A percentile compares a stretch with the other conserved stretches of the same genome.
These are phyloP conservation scores for Osmanthus fragrans DNA, from an alignment of 257 asterid species.

Conservation along the genomic window DNA sequence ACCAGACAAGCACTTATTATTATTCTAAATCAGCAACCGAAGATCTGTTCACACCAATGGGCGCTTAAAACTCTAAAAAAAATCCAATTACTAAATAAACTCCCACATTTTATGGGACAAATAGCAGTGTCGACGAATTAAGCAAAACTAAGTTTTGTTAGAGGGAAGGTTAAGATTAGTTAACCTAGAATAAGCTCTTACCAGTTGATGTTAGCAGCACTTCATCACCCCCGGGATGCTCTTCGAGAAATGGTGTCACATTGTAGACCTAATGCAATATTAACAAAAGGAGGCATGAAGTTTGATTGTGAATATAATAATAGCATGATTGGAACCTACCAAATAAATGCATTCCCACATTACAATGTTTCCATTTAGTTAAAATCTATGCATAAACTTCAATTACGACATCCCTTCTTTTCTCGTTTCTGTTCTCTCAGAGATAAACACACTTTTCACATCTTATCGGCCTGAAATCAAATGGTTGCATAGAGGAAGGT, in stretches of 20 bases:
- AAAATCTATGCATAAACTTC: neutral
- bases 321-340: neutral
- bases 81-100: neutral
- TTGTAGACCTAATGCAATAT: conserved; percentile 50
- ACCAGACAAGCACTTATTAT: no score
- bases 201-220: conserved; percentile 52
- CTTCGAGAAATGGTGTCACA: conserved; percentile 56
- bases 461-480: neutral
- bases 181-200: conserved; percentile 10
- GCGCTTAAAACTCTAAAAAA: neutral
- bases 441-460: neutral
- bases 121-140: no score
- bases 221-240: conserved; percentile 83
- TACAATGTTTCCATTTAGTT: neutral
- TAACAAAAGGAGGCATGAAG: neutral
- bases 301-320: neutral
- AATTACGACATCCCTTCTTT: neutral
- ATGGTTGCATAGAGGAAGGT: neutral
- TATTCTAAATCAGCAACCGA: neutral
- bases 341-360: neutral
- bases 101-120: neutral
- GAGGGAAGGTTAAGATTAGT: neutral
- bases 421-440: neutral
- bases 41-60: neutral
- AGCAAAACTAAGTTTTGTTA: neutral